Base-by-base conservation (phyloP, 768 basidiomycete species). In the Collybiopsis luxurians region DNA sequence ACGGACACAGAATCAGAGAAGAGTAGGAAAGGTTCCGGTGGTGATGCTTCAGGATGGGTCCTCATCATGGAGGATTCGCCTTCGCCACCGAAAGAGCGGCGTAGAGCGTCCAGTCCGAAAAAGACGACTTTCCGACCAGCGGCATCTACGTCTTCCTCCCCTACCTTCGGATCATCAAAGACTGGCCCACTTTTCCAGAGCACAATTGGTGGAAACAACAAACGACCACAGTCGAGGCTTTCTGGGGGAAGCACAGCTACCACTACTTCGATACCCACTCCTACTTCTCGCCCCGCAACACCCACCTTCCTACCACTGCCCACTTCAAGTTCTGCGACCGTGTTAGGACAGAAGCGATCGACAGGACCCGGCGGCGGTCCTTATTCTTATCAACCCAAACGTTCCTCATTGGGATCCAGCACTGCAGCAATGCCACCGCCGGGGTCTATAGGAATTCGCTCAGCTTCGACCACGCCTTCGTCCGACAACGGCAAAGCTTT, bases 11-110 rank as follows among this genome's bases (percentile, higher is more conserved):
- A 75, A 42, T 68, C 71, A 6, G 76, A 76, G 53, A 81, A 78
- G 59, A 72, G 65, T 51, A 73, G 68, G 57, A 81, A 77, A 63
- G 80, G 76, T 39, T 74, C 79, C 43, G 73, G 69, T 30, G 81
- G 79, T 21, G 89, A 90, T 63, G 73, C 85, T 11, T 83, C 89
- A 36, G 90, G 90, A 54, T 93, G 90, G 90, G 90, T 93, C 40
- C 80, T 93, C 36, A 90, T 93, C 49, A 91, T 92, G 90, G 91
- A 92, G 61, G 91, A 92, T 65, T 86, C 87, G 2, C 87, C 90
- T 23, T 85, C 85, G 15, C 88, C 87, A 21, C 75, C 75, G 28
- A 87, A 83, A 58, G 83, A 84, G 64, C 74, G 77, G 58, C 76
- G 87, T 56, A 78, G 87, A 63, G 68, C 80, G 36, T 83, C 86